Evolutionary conservation across 495 filamentous ascomycete genomes (phyloP).

Genomic region (Achaetomiella virescens): DNA sequence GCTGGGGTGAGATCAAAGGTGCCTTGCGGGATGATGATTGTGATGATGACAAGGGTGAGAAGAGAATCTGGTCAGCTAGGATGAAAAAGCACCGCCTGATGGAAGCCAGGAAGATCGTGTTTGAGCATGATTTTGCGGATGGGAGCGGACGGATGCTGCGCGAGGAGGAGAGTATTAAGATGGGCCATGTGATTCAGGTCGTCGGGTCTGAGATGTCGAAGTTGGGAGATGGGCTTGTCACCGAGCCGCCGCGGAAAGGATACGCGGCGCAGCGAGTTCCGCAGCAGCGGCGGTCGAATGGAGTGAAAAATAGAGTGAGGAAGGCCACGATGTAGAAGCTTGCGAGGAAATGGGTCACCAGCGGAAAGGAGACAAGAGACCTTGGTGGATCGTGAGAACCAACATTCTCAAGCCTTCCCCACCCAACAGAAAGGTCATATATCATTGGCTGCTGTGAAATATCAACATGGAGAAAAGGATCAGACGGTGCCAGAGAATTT

Average conservation of each 20-base stretch:
- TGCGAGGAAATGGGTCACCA: not conserved
- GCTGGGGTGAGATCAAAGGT: conserved; percentile 12
- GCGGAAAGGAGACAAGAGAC: not conserved
- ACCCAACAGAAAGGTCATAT: not conserved
- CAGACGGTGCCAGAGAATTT: conserved; percentile 20
- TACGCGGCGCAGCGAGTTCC: not conserved
- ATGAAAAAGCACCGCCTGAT: not conserved
- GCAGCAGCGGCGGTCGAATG: not conserved
- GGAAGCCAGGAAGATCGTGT: conserved; percentile 14
- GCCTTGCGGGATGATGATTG: not conserved
- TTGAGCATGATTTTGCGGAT: conserved; percentile 20
- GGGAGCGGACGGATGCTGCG: conserved; percentile 5
- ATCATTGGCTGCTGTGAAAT: not conserved
- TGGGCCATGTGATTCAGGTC: conserved; percentile 1
- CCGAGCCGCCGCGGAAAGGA: not conserved
- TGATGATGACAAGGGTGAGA: not conserved
- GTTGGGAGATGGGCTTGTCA: too few species aligned
- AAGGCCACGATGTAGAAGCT: not conserved
- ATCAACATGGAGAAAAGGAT: not conserved
- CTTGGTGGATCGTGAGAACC: not conserved
- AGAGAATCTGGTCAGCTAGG: not conserved
- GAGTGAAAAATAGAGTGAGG: too few species aligned
- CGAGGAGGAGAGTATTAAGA: conserved; percentile 8
- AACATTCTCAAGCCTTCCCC: not conserved
- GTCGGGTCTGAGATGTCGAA: not conserved